Evolutionary conservation across 192 early-diverging fungal species (phyloP).

Genomic region (Cladochytrium replicatum): DNA sequence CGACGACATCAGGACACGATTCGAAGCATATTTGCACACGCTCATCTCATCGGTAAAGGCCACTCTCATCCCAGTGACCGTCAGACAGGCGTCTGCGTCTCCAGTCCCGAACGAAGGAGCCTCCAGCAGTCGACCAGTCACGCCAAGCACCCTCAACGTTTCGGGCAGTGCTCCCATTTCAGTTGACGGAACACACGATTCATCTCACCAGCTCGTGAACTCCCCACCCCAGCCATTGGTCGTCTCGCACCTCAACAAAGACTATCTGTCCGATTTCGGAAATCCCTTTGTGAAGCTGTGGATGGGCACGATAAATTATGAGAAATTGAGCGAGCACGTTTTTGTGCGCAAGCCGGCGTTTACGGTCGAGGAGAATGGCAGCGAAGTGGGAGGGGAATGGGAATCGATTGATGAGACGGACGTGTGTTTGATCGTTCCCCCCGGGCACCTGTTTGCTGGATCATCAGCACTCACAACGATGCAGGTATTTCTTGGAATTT

Average conservation of each 20-base stretch:
- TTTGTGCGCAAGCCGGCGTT: no score
- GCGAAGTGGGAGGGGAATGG: no score
- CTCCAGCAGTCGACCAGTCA: neutral
- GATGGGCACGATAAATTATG: constrained; percentile 43
- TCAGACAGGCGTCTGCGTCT: no score
- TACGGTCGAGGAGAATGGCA: no score
- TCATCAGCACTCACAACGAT: neutral
- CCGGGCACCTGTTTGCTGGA: constrained; percentile 21
- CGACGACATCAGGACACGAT: constrained; percentile 62
- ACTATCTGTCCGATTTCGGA: constrained; percentile 41
- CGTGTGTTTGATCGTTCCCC: constrained; percentile 44
- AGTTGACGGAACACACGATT: no score
- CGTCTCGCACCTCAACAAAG: neutral
- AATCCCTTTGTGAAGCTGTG: constrained; percentile 38
- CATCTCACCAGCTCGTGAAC: no score
- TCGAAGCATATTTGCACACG: constrained; percentile 62
- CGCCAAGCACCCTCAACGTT: no score
- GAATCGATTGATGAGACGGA: constrained; percentile 32
- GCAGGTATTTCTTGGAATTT: neutral
- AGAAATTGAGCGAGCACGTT: constrained; percentile 43
- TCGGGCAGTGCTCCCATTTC: no score
- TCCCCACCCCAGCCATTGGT: constrained; percentile 14
- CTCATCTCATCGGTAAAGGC: constrained; percentile 60
- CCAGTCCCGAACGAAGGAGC: neutral
- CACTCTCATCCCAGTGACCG: no score